A percentile compares a stretch with the other conserved stretches of the same genome.
phyloP scores from a whole-genome alignment of 164 flowering plant species.

The Santalum album region DNA sequence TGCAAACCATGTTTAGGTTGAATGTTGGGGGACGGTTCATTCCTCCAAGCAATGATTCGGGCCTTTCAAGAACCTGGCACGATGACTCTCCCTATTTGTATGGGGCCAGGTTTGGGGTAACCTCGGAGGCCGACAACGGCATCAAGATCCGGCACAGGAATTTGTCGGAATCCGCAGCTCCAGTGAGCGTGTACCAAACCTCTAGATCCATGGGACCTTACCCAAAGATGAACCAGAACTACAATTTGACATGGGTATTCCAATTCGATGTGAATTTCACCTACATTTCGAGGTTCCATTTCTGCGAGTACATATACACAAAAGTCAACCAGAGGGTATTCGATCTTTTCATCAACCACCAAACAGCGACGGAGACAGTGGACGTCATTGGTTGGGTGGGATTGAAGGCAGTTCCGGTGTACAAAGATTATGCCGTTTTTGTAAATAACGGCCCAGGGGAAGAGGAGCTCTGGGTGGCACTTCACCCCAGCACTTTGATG shows the following conservation, averaged over 20 bases:
- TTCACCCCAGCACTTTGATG: background rate
- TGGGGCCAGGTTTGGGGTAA: background rate
- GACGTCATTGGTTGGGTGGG: background rate
- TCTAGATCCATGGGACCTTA: background rate
- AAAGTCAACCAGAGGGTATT: background rate
- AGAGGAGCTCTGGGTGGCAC: conserved; percentile 1
- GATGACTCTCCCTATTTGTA: background rate
- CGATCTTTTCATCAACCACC: conserved; percentile 5
- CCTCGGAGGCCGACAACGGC: background rate
- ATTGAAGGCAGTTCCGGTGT: conserved; percentile 5
- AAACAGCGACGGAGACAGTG: background rate
- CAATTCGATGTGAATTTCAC: background rate
- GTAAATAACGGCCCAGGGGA: background rate
- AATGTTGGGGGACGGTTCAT: background rate
- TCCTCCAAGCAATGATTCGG: background rate
- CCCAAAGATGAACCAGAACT: background rate
- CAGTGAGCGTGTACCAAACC: background rate
- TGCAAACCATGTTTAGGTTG: conserved; percentile 1
- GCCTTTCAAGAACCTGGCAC: background rate
- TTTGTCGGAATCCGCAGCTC: background rate
- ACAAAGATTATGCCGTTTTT: background rate
- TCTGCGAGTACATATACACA: background rate
- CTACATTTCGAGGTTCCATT: background rate
- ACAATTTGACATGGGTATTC: background rate
- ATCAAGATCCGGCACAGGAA: background rate